A percentile compares a stretch with the other conserved stretches of the same genome.
Conservation (phyloP, 164 flowering plant species). For the Vitis labrusca region DNA sequence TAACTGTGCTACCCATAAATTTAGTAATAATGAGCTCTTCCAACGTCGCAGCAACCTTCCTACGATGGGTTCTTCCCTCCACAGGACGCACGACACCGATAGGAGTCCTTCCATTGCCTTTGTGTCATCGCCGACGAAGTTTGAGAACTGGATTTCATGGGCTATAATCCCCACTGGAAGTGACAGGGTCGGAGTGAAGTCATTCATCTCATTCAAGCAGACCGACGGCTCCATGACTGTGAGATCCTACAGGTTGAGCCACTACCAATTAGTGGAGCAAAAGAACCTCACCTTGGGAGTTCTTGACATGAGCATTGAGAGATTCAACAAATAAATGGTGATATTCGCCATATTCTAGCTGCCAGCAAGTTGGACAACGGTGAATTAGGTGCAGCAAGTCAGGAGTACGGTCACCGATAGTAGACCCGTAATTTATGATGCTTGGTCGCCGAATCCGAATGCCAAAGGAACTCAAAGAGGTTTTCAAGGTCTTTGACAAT, state of each 20-base stretch:
- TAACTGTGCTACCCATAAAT: slow-evolving; percentile 25
- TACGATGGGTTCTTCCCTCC: slow-evolving; percentile 27
- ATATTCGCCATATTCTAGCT: slow-evolving; percentile 28
- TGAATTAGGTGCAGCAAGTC: slow-evolving; percentile 44
- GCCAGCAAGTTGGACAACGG: slow-evolving; percentile 13
- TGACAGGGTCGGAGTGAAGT: slow-evolving; percentile 32
- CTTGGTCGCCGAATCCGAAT: slow-evolving; percentile 38
- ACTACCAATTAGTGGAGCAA: slow-evolving; percentile 17
- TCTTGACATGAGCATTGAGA: slow-evolving; percentile 22
- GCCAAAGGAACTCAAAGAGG: slow-evolving; percentile 30
- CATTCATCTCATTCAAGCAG: slow-evolving; percentile 18
- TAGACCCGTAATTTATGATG: slow-evolving; percentile 38
- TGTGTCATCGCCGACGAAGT: slow-evolving; percentile 15
- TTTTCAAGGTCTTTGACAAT: too few species aligned
- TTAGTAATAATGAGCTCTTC: slow-evolving; percentile 22
- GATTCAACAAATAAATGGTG: slow-evolving; percentile 1
- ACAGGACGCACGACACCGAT: slow-evolving; percentile 31
- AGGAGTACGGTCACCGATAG: slow-evolving; percentile 33
- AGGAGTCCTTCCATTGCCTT: slow-evolving; percentile 31
- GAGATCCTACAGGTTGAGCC: slow-evolving; percentile 27
- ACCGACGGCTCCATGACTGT: slow-evolving; percentile 1
- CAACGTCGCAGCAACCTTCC: slow-evolving; percentile 26
- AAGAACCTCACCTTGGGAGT: slow-evolving; percentile 22
- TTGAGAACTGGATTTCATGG: slow-evolving; percentile 42
- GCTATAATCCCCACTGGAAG: slow-evolving; percentile 31